Conservation (phyloP, 164 flowering plant genomes). For the Euptelea pleiosperma region DNA sequence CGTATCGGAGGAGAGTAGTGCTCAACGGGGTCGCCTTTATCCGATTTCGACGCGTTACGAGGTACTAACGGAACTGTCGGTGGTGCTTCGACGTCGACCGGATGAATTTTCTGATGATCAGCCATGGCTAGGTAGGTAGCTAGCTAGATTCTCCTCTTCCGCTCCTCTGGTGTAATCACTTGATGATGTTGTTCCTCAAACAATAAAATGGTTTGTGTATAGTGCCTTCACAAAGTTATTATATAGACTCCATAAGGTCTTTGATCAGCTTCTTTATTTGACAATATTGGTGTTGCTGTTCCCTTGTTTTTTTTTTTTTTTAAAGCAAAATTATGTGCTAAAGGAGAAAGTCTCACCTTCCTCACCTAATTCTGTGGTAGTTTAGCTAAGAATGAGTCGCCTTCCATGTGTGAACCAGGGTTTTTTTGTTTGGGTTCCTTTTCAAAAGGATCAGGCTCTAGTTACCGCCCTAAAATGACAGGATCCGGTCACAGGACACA, state of each 20-base stretch:
- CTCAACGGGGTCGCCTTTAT: slow-evolving; percentile 36
- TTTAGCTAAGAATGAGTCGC: too few relatives aligned
- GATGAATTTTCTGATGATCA: slow-evolving; percentile 59
- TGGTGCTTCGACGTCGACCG: slow-evolving; percentile 42
- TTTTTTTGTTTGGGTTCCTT: too few relatives aligned
- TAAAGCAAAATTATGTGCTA: neutral
- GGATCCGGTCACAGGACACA: too few relatives aligned
- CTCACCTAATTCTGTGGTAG: slow-evolving; percentile 33
- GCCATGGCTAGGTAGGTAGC: slow-evolving; percentile 28
- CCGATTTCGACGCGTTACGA: slow-evolving; percentile 36
- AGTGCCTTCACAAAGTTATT: neutral
- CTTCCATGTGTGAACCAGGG: too few relatives aligned
- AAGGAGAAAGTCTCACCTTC: slow-evolving; percentile 24
- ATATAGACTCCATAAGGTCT: neutral
- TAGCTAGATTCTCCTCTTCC: too few relatives aligned
- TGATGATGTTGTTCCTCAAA: neutral
- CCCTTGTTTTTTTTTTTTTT: neutral
- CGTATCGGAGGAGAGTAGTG: slow-evolving; percentile 19
- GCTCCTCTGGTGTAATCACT: neutral
- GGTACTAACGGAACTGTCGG: slow-evolving; percentile 47
- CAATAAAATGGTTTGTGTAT: neutral
- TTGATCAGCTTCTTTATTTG: slow-evolving; percentile 6
- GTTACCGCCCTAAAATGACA: too few relatives aligned
- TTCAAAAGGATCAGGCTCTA: too few relatives aligned
- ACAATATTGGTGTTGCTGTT: slow-evolving; percentile 8